Conservation (phyloP, 73 alveolate genomes). For the Paramecium bursaria region DNA sequence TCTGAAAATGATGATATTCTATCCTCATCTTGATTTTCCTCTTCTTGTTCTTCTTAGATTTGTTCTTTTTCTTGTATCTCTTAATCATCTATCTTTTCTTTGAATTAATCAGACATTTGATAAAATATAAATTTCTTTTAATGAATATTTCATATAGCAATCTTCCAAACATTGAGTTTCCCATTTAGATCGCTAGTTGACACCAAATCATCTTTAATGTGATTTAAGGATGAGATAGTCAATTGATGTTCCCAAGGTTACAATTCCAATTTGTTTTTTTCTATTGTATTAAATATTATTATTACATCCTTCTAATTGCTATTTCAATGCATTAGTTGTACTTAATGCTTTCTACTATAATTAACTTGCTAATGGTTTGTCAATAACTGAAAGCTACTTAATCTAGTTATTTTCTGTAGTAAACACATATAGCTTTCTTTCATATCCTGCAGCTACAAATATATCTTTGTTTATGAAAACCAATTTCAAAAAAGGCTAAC, state of each 20-base stretch:
- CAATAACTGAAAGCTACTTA: not conserved
- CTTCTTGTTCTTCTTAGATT: no score
- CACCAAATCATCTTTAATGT: slow-evolving; percentile 3
- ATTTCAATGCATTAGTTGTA: slow-evolving; percentile 9
- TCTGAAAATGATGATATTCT: slow-evolving; percentile 42
- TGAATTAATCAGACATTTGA: no score
- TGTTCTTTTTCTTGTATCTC: no score
- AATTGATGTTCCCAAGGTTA: slow-evolving; percentile 35
- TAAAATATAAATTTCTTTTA: no score
- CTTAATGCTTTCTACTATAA: slow-evolving; percentile 11
- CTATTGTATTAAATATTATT: not conserved
- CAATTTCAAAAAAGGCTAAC: slow-evolving; percentile 25
- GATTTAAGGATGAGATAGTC: slow-evolving; percentile 3
- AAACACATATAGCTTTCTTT: slow-evolving; percentile 3
- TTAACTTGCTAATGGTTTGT: not conserved
- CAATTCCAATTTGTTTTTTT: not conserved
- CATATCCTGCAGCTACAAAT: slow-evolving; percentile 44
- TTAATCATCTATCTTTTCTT: no score
- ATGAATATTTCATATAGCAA: no score
- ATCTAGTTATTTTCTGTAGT: not conserved
- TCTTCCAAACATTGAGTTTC: slow-evolving; percentile 37
- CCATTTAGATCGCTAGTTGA: slow-evolving; percentile 63
- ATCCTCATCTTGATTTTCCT: slow-evolving; percentile 8
- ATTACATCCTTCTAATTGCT: not conserved
- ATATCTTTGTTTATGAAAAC: not conserved